phyloP scores from a whole-genome alignment of 2,329 filamentous ascomycete genomes.

The Blastomyces gilchristii region DNA sequence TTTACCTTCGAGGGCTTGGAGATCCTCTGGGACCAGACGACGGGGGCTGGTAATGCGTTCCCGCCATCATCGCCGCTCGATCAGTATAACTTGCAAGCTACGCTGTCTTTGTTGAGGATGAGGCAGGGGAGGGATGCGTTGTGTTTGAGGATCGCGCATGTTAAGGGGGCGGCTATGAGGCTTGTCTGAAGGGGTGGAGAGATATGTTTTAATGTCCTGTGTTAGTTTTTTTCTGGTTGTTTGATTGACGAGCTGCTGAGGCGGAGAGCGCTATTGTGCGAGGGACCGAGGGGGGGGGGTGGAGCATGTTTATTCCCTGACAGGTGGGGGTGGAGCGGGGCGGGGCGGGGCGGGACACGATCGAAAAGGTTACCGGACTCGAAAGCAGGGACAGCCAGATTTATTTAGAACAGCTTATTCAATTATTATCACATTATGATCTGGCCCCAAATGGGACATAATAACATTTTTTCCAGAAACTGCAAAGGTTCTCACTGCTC shows the following conservation, averaged over 20 bases:
- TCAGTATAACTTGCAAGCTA: constrained; percentile 10
- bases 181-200: constrained; percentile 4
- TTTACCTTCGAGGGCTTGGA: constrained; percentile 13
- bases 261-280: too few relatives aligned
- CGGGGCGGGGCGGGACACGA: too few relatives aligned
- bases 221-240: not conserved
- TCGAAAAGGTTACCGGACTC: too few relatives aligned
- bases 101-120: constrained; percentile 10
- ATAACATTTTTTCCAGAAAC: too few relatives aligned
- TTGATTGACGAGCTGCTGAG: not conserved
- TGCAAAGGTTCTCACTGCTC: too few relatives aligned
- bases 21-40: constrained; percentile 11
- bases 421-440: too few relatives aligned
- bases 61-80: constrained; percentile 11
- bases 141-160: constrained; percentile 10
- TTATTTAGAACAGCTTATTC: too few relatives aligned
- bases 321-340: not conserved
- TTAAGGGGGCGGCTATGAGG: constrained; percentile 8
- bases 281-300: not conserved
- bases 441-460: too few relatives aligned
- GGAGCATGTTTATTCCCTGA: not conserved
- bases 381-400: too few relatives aligned
- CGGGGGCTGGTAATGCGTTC: not conserved
- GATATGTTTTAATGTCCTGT: not conserved
- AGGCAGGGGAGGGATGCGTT: constrained; percentile 12